These are phyloP conservation scores for Xylaria acuta DNA, from an alignment of 495 filamentous ascomycete species.

Conservation along the genomic window DNA sequence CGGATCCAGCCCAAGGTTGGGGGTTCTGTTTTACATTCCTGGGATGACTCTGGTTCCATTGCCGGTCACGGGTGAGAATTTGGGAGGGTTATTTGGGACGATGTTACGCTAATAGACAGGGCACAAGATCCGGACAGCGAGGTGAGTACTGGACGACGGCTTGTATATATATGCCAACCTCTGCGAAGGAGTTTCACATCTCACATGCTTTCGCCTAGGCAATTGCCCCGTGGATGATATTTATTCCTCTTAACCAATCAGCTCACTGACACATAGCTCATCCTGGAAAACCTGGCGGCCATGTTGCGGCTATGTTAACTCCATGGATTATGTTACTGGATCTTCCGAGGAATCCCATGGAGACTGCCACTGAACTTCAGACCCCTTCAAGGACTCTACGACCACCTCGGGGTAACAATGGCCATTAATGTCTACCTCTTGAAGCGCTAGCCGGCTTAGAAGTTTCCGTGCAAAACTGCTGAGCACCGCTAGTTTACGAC, in stretches of 20 bases:
- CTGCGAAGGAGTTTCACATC: conserved; percentile 45
- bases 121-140: conserved; percentile 54
- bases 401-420: conserved; percentile 1
- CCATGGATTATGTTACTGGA: conserved; percentile 10
- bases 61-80: conserved; percentile 36
- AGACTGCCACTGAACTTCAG: background rate
- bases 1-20: conserved; percentile 40
- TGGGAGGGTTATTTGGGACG: conserved; percentile 39
- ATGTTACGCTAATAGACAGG: conserved; percentile 44
- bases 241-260: conserved; percentile 1
- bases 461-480: conserved; percentile 13
- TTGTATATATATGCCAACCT: conserved; percentile 55
- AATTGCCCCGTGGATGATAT: conserved; percentile 33
- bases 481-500: background rate
- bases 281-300: conserved; percentile 7
- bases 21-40: conserved; percentile 38
- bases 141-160: conserved; percentile 52
- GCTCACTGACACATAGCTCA: conserved; percentile 24
- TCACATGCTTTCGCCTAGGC: conserved; percentile 31
- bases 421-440: conserved; percentile 1
- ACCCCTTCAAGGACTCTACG: conserved; percentile 3
- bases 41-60: conserved; percentile 37
- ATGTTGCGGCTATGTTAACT: too few relatives aligned
- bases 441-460: background rate
- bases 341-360: conserved; percentile 8